Evolutionary conservation across 352 stramenopile species (phyloP), one percentile per base, ranked within the genome.

Genomic region (Globisporangium polare): DNA sequence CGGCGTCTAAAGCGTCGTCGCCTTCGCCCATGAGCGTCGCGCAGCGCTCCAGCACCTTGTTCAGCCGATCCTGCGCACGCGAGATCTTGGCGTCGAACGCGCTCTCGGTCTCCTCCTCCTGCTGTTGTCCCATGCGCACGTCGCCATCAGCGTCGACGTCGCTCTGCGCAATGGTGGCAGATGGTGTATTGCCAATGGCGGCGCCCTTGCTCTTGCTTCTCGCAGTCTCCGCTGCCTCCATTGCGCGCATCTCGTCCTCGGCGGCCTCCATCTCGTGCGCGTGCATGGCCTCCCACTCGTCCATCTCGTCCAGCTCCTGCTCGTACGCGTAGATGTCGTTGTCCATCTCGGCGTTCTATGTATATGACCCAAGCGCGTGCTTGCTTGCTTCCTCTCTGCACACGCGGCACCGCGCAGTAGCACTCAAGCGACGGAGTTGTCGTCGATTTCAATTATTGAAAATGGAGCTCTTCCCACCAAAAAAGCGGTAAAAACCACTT

Each of bases 201-300:
- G 52, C 12, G 43, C 55, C 55, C 65, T 60, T 60, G 53, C 27
- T 42, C 33, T 43, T 29, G 46, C n/a, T 39, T 9, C 33, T 27
- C 31, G 56, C 56, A n/a, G 42, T 66, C 66, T 85, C 71, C 18
- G 75, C 81, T 29, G 65, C 67, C 61, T 86, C 77, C 78, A 89
- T 82, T 10, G 69, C 77, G 10, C 55, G 67, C 58, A 90, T 73
- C 68, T 78, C 78, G 51, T 91, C 85, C 53, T 91, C 75, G 0
- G 72, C 77, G 7, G 81, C 83, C 67, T 95, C 88, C 71, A 95
- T 87, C 63, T 91, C 85, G 53, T 89, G 73, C 20, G 71, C 77
- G 42, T 93, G 82, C 75, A 91, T 89, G n/a, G 68, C 62, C 54
- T 95, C 86, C 86, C 86, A 95, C 66, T 96, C 86, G 50, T 94